phyloP scores from a whole-genome alignment of 1,284 basidiomycete species.

The Fomitopsis palustris region DNA sequence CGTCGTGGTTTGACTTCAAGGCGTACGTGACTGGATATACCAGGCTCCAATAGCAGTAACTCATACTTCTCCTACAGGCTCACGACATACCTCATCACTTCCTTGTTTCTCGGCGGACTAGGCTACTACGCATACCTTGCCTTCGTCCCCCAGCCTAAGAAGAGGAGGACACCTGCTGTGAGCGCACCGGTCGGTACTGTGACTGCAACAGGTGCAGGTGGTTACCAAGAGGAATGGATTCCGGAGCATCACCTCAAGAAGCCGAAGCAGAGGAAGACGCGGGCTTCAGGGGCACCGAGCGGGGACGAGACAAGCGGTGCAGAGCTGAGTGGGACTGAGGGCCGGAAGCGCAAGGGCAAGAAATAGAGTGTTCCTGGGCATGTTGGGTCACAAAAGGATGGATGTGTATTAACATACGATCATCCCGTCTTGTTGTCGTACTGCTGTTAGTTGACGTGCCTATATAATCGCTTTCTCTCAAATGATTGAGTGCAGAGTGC shows the following conservation, averaged over 20 bases:
- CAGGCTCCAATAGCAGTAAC: not conserved
- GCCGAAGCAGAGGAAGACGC: conserved; percentile 47
- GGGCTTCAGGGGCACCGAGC: conserved; percentile 45
- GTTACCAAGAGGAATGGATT: conserved; percentile 92
- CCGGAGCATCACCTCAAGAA: conserved; percentile 83
- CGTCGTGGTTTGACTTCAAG: conserved; percentile 78
- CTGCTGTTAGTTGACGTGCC: not conserved
- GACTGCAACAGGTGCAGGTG: conserved; percentile 67
- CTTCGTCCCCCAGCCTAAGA: conserved; percentile 63
- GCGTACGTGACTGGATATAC: conserved; percentile 47
- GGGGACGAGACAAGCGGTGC: conserved; percentile 66
- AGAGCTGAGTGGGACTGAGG: conserved; percentile 56
- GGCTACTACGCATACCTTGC: conserved; percentile 68
- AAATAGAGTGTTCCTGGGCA: conserved; percentile 37
- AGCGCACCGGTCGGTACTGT: conserved; percentile 58
- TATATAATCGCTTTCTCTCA: not conserved
- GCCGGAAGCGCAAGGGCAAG: conserved; percentile 54
- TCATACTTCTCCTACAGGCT: conserved; percentile 40
- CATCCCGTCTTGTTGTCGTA: not conserved
- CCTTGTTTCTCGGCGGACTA: conserved; percentile 60
- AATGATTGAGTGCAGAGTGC: not conserved
- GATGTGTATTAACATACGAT: not conserved
- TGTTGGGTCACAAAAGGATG: conserved; percentile 14
- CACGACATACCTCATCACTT: conserved; percentile 73
- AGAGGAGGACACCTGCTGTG: conserved; percentile 36